phyloP scores from a whole-genome alignment of 208 protist species.

The Trypanosoma caninum region DNA sequence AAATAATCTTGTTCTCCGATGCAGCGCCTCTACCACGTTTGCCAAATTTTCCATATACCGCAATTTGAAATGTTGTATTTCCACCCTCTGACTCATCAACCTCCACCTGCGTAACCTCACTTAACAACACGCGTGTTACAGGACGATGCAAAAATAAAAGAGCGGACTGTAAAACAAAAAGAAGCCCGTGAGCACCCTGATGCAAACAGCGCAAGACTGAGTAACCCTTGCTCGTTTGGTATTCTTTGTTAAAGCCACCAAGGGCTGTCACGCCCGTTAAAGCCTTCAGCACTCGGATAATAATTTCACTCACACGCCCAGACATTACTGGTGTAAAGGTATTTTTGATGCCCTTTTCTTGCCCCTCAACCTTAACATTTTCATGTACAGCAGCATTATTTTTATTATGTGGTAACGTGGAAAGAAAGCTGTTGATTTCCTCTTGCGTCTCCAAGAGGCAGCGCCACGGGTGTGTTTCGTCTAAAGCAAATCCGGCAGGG shows the following conservation, averaged over 20 bases:
- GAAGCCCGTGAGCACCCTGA: constrained; percentile 61
- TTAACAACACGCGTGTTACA: constrained; percentile 50
- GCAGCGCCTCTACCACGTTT: not conserved
- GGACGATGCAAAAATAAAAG: constrained; percentile 84
- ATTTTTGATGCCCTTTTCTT: constrained; percentile 26
- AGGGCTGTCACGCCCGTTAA: constrained; percentile 69
- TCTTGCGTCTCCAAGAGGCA: constrained; percentile 75
- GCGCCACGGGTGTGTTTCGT: constrained; percentile 68
- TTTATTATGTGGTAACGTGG: constrained; percentile 22
- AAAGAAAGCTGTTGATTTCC: constrained; percentile 56
- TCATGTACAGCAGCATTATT: constrained; percentile 1
- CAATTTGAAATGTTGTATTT: constrained; percentile 69
- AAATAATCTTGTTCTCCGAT: constrained; percentile 55
- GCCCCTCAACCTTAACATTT: constrained; percentile 19
- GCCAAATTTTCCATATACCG: constrained; percentile 41
- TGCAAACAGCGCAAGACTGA: constrained; percentile 77
- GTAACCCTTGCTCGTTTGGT: constrained; percentile 44
- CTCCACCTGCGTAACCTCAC: constrained; percentile 48
- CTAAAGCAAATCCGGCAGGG: constrained; percentile 48
- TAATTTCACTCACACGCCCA: constrained; percentile 79
- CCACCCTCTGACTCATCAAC: constrained; percentile 72
- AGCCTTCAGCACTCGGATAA: constrained; percentile 76
- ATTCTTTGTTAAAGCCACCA: constrained; percentile 79
- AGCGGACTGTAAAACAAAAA: constrained; percentile 71
- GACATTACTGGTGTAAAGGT: constrained; percentile 69